Evolutionary conservation across 352 stramenopile species (phyloP), one percentile per base, ranked within the genome.

Genomic region (Pythium folliculosum): DNA sequence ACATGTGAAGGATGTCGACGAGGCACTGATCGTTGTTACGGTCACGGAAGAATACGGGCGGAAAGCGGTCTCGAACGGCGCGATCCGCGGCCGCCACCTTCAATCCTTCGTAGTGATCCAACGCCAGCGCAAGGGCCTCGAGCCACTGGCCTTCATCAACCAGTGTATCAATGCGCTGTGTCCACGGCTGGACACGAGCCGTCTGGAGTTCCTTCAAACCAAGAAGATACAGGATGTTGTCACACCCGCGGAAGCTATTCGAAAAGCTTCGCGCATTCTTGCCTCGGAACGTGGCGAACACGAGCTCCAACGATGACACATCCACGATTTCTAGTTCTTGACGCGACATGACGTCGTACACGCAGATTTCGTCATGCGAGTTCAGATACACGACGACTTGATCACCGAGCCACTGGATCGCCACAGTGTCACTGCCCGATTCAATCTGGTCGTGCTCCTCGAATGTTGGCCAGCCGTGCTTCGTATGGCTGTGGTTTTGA

Each of bases 131-230:
- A 17, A 99, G 84, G 3, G 96, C 97, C 73, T 99, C 95, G 7
- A 99, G 82, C 96, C 97, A 99, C 77, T 99, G 95, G 48, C 96
- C 96, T 70, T 98, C 91, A 58, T 98, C 90, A 53, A 99, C 92
- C 17, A 99, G 75, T 44, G 90, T 94, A 57, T 97, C 91, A 52
- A 99, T 97, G 60, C 95, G 89, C 67, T 97, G 82, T 32, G 85
- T 96, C 78, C 94, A 98, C 25, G 92, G 91, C 52, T 98, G 79
- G 40, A 98, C 87, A 19, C 90, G 90, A 45, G 97, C 90, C 1
- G 84, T 90, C 56, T 97, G 86, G 5, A 99, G 71, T 72, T 98
- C 92, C 72, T 97, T 92, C 57, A 97, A 76, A 63, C 94, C 97
- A 19, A 99, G 70, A 13, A 98, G 61, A 50, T 98, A 95, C 45